A percentile compares a stretch with the other conserved stretches of the same genome.
phyloP scores from a whole-genome alignment of 1,284 basidiomycete species.

The Coniferiporia weirii region DNA sequence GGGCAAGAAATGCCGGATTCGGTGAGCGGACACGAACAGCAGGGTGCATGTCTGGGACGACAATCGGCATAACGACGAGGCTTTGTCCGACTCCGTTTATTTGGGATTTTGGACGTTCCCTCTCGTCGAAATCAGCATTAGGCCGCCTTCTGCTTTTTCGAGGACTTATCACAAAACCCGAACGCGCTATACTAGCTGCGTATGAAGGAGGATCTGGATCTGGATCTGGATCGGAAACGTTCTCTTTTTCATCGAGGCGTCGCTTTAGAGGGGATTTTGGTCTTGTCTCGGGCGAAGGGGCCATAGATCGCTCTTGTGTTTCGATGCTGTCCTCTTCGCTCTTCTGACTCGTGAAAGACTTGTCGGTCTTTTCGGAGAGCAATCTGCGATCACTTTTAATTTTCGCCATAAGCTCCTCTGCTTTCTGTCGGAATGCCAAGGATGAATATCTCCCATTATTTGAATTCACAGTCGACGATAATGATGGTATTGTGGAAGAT shows the following conservation, averaged over 20 bases:
- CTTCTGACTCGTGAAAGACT: constrained; percentile 36
- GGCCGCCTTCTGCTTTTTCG: background rate
- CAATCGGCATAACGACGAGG: constrained; percentile 13
- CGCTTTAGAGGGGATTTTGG: constrained; percentile 7
- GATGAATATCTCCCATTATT: constrained; percentile 43
- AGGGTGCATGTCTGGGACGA: constrained; percentile 2
- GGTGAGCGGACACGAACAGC: constrained; percentile 17
- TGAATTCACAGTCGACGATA: constrained; percentile 18
- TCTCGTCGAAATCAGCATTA: background rate
- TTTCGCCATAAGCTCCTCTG: constrained; percentile 76
- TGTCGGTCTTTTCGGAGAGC: constrained; percentile 60
- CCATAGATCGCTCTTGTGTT: constrained; percentile 7
- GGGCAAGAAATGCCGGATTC: constrained; percentile 18
- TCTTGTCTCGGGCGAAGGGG: constrained; percentile 12
- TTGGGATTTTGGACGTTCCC: background rate
- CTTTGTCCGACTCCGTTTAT: background rate
- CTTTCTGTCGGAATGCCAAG: constrained; percentile 65
- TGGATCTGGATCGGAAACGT: background rate
- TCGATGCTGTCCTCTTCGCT: constrained; percentile 20
- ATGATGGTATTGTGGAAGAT: constrained; percentile 22
- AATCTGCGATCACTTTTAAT: constrained; percentile 73
- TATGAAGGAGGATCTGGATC: constrained; percentile 15
- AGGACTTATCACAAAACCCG: background rate
- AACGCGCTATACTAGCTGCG: constrained; percentile 10
- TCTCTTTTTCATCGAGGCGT: constrained; percentile 13